A percentile compares a stretch with the other conserved stretches of the same genome.
Conservation (phyloP, 306 rosid genomes). For the Sphenostylis stenocarpa region DNA sequence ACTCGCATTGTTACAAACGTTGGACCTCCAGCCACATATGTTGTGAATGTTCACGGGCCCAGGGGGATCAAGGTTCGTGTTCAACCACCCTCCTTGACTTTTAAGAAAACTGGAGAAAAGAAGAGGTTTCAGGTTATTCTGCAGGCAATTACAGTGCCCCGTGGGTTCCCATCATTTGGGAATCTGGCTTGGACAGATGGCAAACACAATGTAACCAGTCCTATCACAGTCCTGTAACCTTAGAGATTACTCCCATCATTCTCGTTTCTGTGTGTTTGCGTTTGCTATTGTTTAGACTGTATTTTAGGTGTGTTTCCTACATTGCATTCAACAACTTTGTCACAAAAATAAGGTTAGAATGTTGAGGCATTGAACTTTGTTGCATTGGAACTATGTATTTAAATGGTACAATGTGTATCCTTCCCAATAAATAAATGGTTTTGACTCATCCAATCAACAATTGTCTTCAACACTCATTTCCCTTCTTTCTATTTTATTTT, state of each 20-base stretch:
- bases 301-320: background rate
- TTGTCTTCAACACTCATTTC: too few relatives aligned
- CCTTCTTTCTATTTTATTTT: too few relatives aligned
- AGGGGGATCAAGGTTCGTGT: slow-evolving; percentile 39
- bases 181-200: slow-evolving; percentile 49
- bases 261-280: background rate
- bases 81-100: slow-evolving; percentile 43
- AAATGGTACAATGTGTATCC: too few relatives aligned
- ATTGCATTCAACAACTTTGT: background rate
- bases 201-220: slow-evolving; percentile 50
- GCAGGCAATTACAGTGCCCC: background rate
- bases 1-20: slow-evolving; percentile 52
- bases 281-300: too few relatives aligned
- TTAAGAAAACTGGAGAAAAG: slow-evolving; percentile 43
- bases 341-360: background rate
- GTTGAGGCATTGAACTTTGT: background rate
- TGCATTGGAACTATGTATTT: too few relatives aligned
- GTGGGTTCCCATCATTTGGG: slow-evolving; percentile 2
- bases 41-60: slow-evolving; percentile 31
- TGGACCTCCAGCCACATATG: slow-evolving; percentile 54
- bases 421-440: too few relatives aligned
- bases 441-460: too few relatives aligned
- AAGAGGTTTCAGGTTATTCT: slow-evolving; percentile 44
- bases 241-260: background rate
- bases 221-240: slow-evolving; percentile 29